Percentiles rank a stretch among this genome's conserved stretches.
phyloP scores from a whole-genome alignment of 2,329 filamentous ascomycete species.

The Calonectria fujianensis region DNA sequence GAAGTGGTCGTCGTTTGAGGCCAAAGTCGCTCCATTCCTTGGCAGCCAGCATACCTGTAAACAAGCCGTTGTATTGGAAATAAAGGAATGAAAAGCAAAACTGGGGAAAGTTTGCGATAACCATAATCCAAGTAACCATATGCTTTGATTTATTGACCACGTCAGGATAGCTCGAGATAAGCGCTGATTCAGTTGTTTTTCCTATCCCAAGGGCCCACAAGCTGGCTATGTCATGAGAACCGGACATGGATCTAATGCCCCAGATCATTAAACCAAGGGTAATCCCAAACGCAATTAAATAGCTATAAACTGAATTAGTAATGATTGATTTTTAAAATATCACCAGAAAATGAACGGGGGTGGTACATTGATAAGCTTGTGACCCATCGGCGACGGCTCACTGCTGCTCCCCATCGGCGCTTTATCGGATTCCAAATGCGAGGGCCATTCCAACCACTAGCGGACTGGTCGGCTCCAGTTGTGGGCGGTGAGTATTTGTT shows the following conservation, averaged over 20 bases:
- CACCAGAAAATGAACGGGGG: neutral
- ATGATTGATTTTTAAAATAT: neutral
- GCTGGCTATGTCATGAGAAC: neutral
- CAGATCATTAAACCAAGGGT: slow-evolving; percentile 22
- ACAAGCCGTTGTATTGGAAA: slow-evolving; percentile 39
- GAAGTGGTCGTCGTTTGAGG: slow-evolving; percentile 10
- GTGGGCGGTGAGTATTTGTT: neutral
- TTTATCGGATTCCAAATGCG: neutral
- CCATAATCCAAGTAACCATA: neutral
- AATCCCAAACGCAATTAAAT: neutral
- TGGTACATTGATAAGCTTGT: slow-evolving; percentile 26
- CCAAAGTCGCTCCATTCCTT: slow-evolving; percentile 42
- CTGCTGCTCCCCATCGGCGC: slow-evolving; percentile 25
- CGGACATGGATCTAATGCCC: slow-evolving; percentile 12
- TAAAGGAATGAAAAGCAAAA: slow-evolving; percentile 39
- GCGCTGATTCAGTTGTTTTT: slow-evolving; percentile 14
- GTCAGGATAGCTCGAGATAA: slow-evolving; percentile 15
- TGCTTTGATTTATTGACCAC: neutral
- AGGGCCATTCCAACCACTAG: neutral
- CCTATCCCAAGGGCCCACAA: slow-evolving; percentile 39
- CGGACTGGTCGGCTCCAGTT: neutral
- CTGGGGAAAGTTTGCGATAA: slow-evolving; percentile 38
- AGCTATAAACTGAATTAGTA: neutral
- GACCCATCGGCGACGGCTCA: slow-evolving; percentile 35
- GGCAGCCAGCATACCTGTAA: slow-evolving; percentile 39